These are phyloP conservation scores for Pyrenula massariospora DNA, from an alignment of 495 filamentous ascomycete species.

Conservation along the genomic window DNA sequence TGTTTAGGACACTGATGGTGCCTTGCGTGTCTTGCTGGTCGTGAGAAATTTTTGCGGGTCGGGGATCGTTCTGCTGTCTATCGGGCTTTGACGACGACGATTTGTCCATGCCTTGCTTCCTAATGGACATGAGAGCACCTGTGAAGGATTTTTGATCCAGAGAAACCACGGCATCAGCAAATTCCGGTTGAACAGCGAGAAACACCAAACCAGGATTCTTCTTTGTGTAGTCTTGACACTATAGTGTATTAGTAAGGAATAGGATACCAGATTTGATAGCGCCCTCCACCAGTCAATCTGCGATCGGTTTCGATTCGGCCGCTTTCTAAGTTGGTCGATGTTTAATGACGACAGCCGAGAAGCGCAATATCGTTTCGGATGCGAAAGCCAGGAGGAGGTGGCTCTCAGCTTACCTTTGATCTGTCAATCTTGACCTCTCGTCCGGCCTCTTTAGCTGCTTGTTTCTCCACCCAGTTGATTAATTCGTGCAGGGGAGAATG, in stretches of 20 bases:
- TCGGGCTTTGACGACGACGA: neutral
- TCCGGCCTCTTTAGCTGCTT: constrained; percentile 3
- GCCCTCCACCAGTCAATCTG: neutral
- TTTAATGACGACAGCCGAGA: neutral
- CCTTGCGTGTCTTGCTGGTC: no score
- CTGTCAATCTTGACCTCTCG: constrained; percentile 12
- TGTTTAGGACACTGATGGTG: neutral
- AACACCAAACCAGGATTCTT: neutral
- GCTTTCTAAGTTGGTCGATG: neutral
- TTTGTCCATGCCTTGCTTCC: neutral
- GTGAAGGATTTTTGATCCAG: neutral
- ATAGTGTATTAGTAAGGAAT: neutral
- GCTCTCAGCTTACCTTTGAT: neutral
- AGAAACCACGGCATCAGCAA: neutral
- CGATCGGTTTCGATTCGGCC: neutral
- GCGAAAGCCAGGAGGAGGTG: neutral
- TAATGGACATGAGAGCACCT: neutral
- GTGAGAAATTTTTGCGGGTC: neutral
- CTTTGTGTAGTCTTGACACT: neutral
- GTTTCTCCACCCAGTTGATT: neutral
- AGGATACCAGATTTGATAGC: neutral
- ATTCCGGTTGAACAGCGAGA: neutral
- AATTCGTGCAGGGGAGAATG: neutral
- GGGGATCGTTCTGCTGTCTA: neutral
- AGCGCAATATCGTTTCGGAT: neutral